Conservation (phyloP, 2,329 filamentous ascomycete species). For the Penicillium concentricum region DNA sequence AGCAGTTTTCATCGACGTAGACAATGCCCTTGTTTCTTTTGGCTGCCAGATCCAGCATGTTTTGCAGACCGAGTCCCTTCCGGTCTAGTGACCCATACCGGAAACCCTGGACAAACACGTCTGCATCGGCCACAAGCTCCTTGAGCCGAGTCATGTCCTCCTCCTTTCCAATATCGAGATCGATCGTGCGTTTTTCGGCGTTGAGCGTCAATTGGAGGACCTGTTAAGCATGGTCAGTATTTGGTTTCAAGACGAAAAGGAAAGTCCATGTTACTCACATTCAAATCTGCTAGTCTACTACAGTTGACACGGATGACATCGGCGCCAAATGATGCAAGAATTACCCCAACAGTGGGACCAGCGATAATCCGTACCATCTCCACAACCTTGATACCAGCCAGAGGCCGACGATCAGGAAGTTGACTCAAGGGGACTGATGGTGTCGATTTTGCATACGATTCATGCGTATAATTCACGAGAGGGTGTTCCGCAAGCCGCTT, state of each 20-base stretch:
- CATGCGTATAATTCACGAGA: slow-evolving; percentile 41
- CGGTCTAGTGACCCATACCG: slow-evolving; percentile 43
- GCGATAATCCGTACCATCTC: slow-evolving; percentile 43
- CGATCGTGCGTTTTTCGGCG: slow-evolving; percentile 26
- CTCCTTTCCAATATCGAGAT: slow-evolving; percentile 48
- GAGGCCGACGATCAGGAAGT: slow-evolving; percentile 13
- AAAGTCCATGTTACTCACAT: slow-evolving; percentile 14
- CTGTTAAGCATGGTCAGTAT: slow-evolving; percentile 2
- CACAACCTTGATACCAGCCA: slow-evolving; percentile 52
- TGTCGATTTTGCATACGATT: slow-evolving; percentile 37
- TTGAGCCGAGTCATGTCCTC: slow-evolving; percentile 43
- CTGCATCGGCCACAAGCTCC: slow-evolving; percentile 46
- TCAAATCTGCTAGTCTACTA: slow-evolving; percentile 38
- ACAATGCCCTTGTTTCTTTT: slow-evolving; percentile 47
- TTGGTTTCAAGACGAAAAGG: not conserved
- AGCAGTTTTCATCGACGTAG: slow-evolving; percentile 53
- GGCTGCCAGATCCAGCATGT: slow-evolving; percentile 42
- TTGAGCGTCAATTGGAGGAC: slow-evolving; percentile 24
- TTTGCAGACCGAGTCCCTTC: slow-evolving; percentile 35
- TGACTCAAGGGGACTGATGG: slow-evolving; percentile 29
- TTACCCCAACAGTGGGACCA: slow-evolving; percentile 44
- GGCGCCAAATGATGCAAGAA: slow-evolving; percentile 47
- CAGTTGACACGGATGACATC: slow-evolving; percentile 50
- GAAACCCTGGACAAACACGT: slow-evolving; percentile 57
- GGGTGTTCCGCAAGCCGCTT: slow-evolving; percentile 44